Evolutionary conservation across 257 asterid genomes (phyloP).

Genomic region (Nicotiana otophora): DNA sequence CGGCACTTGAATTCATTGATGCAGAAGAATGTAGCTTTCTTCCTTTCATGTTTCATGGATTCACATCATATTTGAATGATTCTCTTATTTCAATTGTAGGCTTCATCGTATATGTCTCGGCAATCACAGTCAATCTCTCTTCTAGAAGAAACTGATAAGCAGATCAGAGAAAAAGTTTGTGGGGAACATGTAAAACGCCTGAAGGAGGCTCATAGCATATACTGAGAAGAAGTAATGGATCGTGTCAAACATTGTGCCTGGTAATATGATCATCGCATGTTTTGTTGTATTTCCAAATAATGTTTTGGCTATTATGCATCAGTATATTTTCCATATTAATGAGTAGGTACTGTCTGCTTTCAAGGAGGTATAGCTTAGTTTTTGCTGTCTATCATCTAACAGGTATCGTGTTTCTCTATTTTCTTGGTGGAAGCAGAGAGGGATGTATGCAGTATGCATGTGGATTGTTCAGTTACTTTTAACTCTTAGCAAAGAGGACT

Average conservation of each 20-base stretch:
- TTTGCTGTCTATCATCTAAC: constrained; percentile 19
- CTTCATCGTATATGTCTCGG: constrained; percentile 76
- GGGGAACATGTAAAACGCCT: constrained; percentile 75
- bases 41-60: background rate
- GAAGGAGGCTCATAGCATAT: constrained; percentile 76
- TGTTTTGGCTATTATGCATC: background rate
- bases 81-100: constrained; percentile 36
- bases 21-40: background rate
- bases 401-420: constrained; percentile 86
- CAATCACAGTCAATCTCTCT: constrained; percentile 68
- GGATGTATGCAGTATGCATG: constrained; percentile 88
- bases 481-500: constrained; percentile 75
- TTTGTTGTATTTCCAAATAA: background rate
- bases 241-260: constrained; percentile 94
- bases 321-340: background rate
- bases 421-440: constrained; percentile 95
- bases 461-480: constrained; percentile 91
- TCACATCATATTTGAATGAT: background rate
- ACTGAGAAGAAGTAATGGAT: constrained; percentile 85
- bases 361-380: background rate
- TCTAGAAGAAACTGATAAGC: constrained; percentile 90
- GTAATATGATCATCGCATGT: constrained; percentile 29
- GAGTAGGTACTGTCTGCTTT: background rate
- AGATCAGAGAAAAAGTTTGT: constrained; percentile 55
- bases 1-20: background rate